phyloP scores from a whole-genome alignment of 2,329 filamentous ascomycete species.

The Diplodia scrobiculata region DNA sequence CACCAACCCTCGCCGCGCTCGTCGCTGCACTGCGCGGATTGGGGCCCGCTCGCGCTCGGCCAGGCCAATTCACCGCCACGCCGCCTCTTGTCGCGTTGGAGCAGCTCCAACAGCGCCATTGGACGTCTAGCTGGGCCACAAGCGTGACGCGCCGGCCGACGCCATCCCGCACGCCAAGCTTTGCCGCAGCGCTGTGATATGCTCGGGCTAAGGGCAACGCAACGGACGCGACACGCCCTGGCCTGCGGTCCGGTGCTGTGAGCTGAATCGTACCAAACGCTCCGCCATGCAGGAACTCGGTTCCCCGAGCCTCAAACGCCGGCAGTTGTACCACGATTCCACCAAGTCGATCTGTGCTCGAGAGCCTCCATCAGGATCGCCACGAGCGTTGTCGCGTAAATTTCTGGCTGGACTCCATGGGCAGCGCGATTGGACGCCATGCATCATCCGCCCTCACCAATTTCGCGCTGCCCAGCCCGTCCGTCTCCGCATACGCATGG shows the following conservation, averaged over 20 bases:
- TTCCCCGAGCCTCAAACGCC: not conserved
- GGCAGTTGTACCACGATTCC: not conserved
- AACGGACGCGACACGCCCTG: conserved; percentile 5
- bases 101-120: not conserved
- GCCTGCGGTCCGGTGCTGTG: conserved; percentile 1
- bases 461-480: conserved; percentile 1
- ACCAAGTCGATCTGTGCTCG: not conserved
- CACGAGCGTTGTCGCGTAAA: too few species aligned
- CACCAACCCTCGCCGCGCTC: not conserved
- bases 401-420: not conserved
- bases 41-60: not conserved
- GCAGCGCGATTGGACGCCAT: not conserved
- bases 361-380: not conserved
- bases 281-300: conserved; percentile 17
- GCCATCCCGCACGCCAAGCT: conserved; percentile 26
- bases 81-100: not conserved
- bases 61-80: not conserved
- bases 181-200: conserved; percentile 18
- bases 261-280: conserved; percentile 11
- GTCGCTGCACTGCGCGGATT: not conserved
- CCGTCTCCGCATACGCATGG: conserved; percentile 12
- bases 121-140: not conserved
- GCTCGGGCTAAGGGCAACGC: conserved; percentile 20
- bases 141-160: not conserved
- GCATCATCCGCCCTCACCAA: conserved; percentile 9